phyloP scores from a whole-genome alignment of 805 yeast genomes.

The Saturnispora silvae region DNA sequence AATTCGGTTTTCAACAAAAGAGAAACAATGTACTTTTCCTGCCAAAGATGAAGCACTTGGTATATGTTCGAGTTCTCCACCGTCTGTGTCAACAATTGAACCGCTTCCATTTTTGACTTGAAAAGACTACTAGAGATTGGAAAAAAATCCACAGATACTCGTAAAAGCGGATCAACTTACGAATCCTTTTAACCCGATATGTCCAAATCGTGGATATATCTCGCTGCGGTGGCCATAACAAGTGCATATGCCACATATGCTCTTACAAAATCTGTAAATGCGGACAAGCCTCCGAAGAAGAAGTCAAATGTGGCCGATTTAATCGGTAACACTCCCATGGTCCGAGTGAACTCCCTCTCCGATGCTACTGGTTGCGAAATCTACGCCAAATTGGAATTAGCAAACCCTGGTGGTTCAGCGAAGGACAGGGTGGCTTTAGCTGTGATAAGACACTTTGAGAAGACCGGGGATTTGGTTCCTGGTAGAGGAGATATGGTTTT shows the following conservation, averaged over 20 bases:
- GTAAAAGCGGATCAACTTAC: too few species aligned
- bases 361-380: conserved; percentile 67
- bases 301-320: conserved; percentile 34
- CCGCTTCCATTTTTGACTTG: too few species aligned
- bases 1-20: conserved; percentile 12
- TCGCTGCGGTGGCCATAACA: conserved; percentile 6
- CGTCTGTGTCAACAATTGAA: too few species aligned
- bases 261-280: background rate
- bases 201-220: conserved; percentile 7
- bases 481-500: conserved; percentile 62
- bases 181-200: conserved; percentile 5
- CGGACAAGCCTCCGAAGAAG: conserved; percentile 9
- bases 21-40: conserved; percentile 11
- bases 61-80: too few species aligned
- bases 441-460: conserved; percentile 62
- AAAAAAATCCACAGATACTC: too few species aligned
- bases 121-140: too few species aligned
- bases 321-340: conserved; percentile 86
- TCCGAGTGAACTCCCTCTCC: conserved; percentile 62
- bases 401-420: conserved; percentile 92
- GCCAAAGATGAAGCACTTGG: conserved; percentile 7
- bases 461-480: conserved; percentile 44
- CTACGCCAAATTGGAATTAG: conserved; percentile 75
- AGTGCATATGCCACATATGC: conserved; percentile 7
- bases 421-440: conserved; percentile 90